These are phyloP conservation scores for Amaranthus tricolor DNA, from an alignment of 179 eudicot species.

Conservation along the genomic window DNA sequence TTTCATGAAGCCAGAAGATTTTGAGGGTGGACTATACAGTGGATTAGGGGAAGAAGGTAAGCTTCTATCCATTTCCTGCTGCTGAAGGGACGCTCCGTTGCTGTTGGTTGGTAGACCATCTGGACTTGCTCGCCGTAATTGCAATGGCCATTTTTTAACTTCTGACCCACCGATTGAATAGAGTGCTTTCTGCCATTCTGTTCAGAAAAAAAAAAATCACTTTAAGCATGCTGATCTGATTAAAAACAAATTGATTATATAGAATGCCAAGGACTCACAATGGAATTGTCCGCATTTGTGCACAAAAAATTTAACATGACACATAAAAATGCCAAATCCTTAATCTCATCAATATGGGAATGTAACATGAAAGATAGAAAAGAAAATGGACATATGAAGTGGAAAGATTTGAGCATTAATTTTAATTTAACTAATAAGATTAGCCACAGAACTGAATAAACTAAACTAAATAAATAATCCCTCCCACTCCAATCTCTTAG, in stretches of 20 bases:
- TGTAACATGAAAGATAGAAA: neutral
- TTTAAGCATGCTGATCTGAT: neutral
- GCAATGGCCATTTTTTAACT: constrained; percentile 90
- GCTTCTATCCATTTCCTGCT: constrained; percentile 81
- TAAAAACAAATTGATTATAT: no score
- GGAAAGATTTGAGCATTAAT: no score
- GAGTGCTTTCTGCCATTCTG: constrained; percentile 99
- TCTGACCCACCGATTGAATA: constrained; percentile 89
- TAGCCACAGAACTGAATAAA: no score
- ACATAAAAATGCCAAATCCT: no score
- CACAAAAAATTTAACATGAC: neutral
- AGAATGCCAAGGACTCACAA: neutral
- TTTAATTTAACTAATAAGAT: no score
- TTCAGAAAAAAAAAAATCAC: constrained; percentile 12
- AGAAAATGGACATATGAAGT: neutral
- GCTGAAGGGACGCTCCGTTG: constrained; percentile 75
- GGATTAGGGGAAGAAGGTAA: constrained; percentile 79
- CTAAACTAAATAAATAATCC: neutral
- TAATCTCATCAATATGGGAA: no score
- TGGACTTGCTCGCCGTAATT: constrained; percentile 71
- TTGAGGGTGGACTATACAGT: constrained; percentile 71
- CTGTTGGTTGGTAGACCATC: constrained; percentile 73
- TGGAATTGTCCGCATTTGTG: no score
- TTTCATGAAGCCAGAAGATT: constrained; percentile 69
- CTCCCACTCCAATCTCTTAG: no score